These are phyloP conservation scores for Lentinula sp. DNA, from an alignment of 768 basidiomycete species.

Conservation along the genomic window DNA sequence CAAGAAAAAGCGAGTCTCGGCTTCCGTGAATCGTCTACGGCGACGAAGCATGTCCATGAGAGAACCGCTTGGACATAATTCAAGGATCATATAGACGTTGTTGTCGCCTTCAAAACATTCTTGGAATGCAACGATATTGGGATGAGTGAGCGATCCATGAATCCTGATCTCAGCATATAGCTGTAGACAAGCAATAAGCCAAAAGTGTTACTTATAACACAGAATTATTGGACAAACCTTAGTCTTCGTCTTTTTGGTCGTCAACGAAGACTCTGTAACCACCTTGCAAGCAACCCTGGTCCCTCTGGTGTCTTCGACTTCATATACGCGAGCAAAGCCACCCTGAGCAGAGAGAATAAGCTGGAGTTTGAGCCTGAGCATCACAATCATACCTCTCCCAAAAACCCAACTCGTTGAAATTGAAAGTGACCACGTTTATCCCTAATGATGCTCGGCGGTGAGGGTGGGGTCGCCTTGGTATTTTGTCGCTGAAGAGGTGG, in stretches of 20 bases:
- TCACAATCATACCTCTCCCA: conserved; percentile 71
- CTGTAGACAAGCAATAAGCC: conserved; percentile 30
- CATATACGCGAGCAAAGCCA: conserved; percentile 95
- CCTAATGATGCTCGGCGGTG: conserved; percentile 69
- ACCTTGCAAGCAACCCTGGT: conserved; percentile 84
- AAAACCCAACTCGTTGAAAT: conserved; percentile 71
- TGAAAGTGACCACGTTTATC: conserved; percentile 54
- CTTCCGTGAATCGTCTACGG: conserved; percentile 83
- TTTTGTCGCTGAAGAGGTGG: conserved; percentile 80
- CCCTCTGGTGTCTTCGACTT: conserved; percentile 72
- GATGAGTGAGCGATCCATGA: conserved; percentile 83
- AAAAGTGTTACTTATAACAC: not conserved
- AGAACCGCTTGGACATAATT: conserved; percentile 85
- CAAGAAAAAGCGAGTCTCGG: conserved; percentile 89
- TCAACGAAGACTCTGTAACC: conserved; percentile 85
- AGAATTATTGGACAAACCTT: conserved; percentile 47
- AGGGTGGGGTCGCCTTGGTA: conserved; percentile 74
- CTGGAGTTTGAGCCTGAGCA: not conserved
- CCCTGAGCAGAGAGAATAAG: conserved; percentile 37
- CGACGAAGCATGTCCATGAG: conserved; percentile 89
- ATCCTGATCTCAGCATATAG: conserved; percentile 99
- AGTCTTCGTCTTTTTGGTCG: conserved; percentile 95
- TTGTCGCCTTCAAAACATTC: conserved; percentile 95
- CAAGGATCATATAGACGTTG: conserved; percentile 97
- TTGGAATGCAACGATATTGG: conserved; percentile 87